Evolutionary conservation across 352 stramenopile species (phyloP), one percentile per base, ranked within the genome.

Genomic region (Phytophthora nicotianae): DNA sequence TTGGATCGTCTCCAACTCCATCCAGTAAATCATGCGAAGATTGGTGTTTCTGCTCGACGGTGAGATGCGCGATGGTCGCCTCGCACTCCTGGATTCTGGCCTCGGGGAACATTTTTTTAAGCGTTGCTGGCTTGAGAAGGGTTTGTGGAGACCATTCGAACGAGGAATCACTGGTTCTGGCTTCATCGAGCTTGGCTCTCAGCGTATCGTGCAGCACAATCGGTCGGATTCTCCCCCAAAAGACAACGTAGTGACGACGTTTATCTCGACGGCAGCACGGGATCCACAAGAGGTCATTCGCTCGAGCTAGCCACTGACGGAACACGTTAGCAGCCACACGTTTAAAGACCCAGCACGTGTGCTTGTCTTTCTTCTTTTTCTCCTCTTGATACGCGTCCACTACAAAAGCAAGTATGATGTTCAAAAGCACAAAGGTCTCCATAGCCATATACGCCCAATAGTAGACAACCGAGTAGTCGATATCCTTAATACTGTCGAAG

Each of bases 381-480:
- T 75, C 78, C 27, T 83, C 65, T 8, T 67, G 62, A 48, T 87
- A 91, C 9, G 79, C 70, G 26, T 88, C 77, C 13, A 91, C 65
- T 0, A 91, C 77, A 42, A 91, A 89, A n/a, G 79, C 82, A 9
- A 91, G 72, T 60, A 89, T 81, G 59, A 91, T 89, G 45, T 87
- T 91, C 57, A 91, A 68, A 23, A 91, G 66, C 23, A 89, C 68
- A 43, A 91, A 80, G 19, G 70, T 82, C 60, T 86, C 74, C 26
- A 88, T 66, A 14, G 87, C 48, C 73, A 91, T 86, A 59, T 86
- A 86, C 8, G 48, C 38, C 82, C 79, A 89, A 58, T 91, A 91
- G 66, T 79, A 91, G 9, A 85, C 48, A 46, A 86, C 75, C 0
- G 75, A 74, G 19, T 70, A 66, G 50, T 86, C 57, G 10, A 86